Evolutionary conservation across 2,329 filamentous ascomycete genomes (phyloP).

Genomic region (Talaromyces albobiverticillius): DNA sequence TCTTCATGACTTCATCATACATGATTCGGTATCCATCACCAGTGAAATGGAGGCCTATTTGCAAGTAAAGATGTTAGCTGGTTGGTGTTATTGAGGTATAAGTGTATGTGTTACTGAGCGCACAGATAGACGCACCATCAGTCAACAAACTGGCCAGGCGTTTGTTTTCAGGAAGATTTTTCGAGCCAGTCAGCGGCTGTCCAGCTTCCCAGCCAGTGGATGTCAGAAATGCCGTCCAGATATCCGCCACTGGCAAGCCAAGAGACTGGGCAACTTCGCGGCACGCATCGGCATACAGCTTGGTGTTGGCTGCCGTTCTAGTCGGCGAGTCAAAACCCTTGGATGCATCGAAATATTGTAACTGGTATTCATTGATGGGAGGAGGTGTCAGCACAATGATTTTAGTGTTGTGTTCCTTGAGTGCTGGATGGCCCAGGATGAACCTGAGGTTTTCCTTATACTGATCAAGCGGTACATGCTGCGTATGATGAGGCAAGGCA

Average conservation of each 20-base stretch:
- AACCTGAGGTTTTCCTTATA: constrained; percentile 70
- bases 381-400: constrained; percentile 76
- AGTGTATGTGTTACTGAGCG: background rate
- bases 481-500: constrained; percentile 63
- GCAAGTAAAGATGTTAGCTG: constrained; percentile 16
- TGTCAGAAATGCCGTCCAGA: constrained; percentile 76
- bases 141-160: constrained; percentile 51
- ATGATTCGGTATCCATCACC: constrained; percentile 56
- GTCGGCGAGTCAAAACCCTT: constrained; percentile 49
- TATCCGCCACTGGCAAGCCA: constrained; percentile 66
- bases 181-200: constrained; percentile 54
- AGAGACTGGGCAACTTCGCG: constrained; percentile 58
- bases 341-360: constrained; percentile 48
- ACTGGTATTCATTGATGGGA: constrained; percentile 73
- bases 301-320: constrained; percentile 58
- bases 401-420: constrained; percentile 69
- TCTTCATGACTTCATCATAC: constrained; percentile 51
- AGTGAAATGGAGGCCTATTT: constrained; percentile 57
- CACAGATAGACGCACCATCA: constrained; percentile 50
- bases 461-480: constrained; percentile 73
- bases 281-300: constrained; percentile 63
- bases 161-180: constrained; percentile 57
- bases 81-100: background rate
- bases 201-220: constrained; percentile 54
- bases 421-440: constrained; percentile 69